Evolutionary conservation across 139 green algal genomes (phyloP).

Genomic region (Diplosphaera chodatii): DNA sequence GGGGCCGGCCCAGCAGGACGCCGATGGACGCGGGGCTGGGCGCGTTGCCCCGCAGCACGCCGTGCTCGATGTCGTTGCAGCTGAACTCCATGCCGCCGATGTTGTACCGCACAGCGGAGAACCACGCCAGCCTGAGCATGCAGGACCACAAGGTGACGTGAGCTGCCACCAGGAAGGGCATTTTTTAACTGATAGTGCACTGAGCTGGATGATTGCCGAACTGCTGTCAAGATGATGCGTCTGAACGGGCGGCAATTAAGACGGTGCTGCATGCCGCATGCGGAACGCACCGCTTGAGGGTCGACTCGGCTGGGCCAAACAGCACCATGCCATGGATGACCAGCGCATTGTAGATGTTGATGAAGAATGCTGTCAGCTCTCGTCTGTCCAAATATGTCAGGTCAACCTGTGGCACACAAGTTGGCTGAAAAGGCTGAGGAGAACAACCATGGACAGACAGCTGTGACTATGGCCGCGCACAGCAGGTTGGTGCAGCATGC

Average conservation of each 20-base stretch:
- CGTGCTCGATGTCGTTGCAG: slow-evolving; percentile 91
- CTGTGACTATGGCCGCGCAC: too few species aligned
- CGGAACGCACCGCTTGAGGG: slow-evolving; percentile 1
- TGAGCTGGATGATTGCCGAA: too few species aligned
- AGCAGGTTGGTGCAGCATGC: too few species aligned
- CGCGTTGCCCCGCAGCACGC: slow-evolving; percentile 82
- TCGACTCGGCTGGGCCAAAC: slow-evolving; percentile 9
- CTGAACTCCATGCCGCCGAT: slow-evolving; percentile 68
- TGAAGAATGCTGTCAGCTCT: slow-evolving; percentile 75
- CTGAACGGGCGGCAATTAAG: too few species aligned
- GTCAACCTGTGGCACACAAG: slow-evolving; percentile 60
- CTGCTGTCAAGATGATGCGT: too few species aligned
- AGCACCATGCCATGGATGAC: slow-evolving; percentile 49
- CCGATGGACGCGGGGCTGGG: slow-evolving; percentile 39
- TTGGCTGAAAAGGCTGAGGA: too few species aligned
- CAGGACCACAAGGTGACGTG: slow-evolving; percentile 3
- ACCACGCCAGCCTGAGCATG: slow-evolving; percentile 34
- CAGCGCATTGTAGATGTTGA: slow-evolving; percentile 93
- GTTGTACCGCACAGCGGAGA: slow-evolving; percentile 45
- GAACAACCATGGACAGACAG: too few species aligned
- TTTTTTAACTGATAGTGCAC: too few species aligned
- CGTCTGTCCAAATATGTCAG: slow-evolving; percentile 43
- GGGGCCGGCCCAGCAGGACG: slow-evolving; percentile 37
- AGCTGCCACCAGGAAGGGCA: too few species aligned
- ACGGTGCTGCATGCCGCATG: too few species aligned